Percentiles rank a stretch among this genome's conserved stretches.
Conservation (phyloP, 768 basidiomycete species). For the Kondoa subrosea region DNA sequence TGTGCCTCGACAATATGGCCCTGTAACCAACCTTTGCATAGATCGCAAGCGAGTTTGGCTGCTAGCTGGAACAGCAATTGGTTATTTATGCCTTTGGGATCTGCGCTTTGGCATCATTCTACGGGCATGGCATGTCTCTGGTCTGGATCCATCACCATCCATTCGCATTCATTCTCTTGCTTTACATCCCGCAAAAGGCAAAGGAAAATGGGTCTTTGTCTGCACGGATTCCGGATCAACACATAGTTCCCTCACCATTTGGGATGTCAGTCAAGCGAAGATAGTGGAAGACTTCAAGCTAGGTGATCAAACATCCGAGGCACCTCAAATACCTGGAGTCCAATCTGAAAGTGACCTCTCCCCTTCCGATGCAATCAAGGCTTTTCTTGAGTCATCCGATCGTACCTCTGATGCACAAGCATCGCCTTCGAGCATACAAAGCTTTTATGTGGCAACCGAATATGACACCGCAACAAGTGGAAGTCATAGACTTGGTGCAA, state of each 20-base stretch:
- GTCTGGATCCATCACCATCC: constrained; percentile 34
- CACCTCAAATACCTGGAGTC: not conserved
- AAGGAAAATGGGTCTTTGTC: constrained; percentile 79
- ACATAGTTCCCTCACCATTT: constrained; percentile 46
- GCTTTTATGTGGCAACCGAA: constrained; percentile 7
- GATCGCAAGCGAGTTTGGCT: constrained; percentile 78
- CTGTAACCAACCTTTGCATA: constrained; percentile 66
- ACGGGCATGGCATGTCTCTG: constrained; percentile 69
- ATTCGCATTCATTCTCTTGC: constrained; percentile 56
- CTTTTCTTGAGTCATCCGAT: constrained; percentile 16
- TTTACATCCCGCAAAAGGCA: constrained; percentile 71
- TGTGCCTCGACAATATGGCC: constrained; percentile 66
- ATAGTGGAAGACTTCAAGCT: constrained; percentile 66
- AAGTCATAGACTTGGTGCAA: not conserved
- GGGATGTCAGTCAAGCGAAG: constrained; percentile 70
- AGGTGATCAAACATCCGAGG: constrained; percentile 13
- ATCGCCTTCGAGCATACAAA: not conserved
- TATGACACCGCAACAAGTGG: not conserved
- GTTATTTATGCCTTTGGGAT: constrained; percentile 82
- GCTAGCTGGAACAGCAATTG: constrained; percentile 67
- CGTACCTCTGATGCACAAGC: not conserved
- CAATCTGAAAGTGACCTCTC: constrained; percentile 19
- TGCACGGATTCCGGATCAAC: constrained; percentile 40
- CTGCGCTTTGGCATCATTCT: constrained; percentile 77
- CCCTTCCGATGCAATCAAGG: constrained; percentile 25